These are phyloP conservation scores for Spizellomyces sp. DNA, from an alignment of 192 early-diverging fungal genomes.

Conservation along the genomic window DNA sequence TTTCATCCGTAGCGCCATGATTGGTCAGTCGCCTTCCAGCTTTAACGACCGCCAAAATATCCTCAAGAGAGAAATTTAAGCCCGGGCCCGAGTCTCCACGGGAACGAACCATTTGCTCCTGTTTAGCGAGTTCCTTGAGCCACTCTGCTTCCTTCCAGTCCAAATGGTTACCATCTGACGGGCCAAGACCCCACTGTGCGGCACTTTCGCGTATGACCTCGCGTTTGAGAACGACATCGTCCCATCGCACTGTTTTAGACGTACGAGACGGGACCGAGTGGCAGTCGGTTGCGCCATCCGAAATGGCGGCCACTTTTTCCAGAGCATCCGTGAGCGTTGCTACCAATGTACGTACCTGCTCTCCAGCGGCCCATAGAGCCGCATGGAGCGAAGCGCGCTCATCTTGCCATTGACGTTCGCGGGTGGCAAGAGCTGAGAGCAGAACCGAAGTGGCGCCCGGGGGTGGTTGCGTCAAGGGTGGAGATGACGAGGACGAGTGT, in stretches of 20 bases:
- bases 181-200: slow-evolving; percentile 11
- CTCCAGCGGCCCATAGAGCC: slow-evolving; percentile 34
- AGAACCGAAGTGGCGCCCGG: slow-evolving; percentile 7
- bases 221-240: slow-evolving; percentile 21
- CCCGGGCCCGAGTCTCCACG: neutral
- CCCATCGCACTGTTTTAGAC: slow-evolving; percentile 20
- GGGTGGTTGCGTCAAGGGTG: neutral
- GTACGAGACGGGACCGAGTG: neutral
- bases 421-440: slow-evolving; percentile 17
- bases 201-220: slow-evolving; percentile 23
- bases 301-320: slow-evolving; percentile 3
- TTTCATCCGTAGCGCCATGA: neutral
- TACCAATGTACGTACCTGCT: slow-evolving; percentile 30
- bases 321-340: slow-evolving; percentile 27
- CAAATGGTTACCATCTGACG: neutral
- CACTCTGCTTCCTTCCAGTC: slow-evolving; percentile 28
- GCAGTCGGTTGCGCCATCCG: neutral
- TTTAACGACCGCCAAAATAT: slow-evolving; percentile 15
- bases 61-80: slow-evolving; percentile 17
- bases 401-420: slow-evolving; percentile 31
- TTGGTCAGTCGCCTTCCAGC: slow-evolving; percentile 10
- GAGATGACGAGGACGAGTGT: neutral
- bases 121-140: slow-evolving; percentile 21
- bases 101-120: slow-evolving; percentile 4
- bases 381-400: slow-evolving; percentile 31